Evolutionary conservation across 106 monocot genomes (phyloP).

Genomic region (Chionographis japonica): DNA sequence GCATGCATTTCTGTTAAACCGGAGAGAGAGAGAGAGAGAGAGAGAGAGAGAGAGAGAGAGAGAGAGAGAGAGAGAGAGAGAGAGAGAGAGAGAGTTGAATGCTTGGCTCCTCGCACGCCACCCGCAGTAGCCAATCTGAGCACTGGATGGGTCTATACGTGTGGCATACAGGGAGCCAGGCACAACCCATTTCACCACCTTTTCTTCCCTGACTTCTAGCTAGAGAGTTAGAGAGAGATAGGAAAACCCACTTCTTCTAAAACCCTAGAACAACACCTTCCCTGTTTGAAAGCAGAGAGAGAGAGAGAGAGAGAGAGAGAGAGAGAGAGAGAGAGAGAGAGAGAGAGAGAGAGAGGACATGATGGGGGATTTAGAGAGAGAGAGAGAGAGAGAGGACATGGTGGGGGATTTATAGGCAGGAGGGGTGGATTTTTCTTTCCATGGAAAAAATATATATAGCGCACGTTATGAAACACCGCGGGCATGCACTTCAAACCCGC

Average conservation of each 20-base stretch:
- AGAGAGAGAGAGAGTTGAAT: constrained; percentile 15
- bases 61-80: too few relatives aligned
- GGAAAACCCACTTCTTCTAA: too few relatives aligned
- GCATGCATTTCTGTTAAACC: not conserved
- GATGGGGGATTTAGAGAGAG: constrained; percentile 38
- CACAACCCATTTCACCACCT: constrained; percentile 38
- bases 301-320: constrained; percentile 13
- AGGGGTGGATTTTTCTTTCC: not conserved
- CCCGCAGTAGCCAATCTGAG: constrained; percentile 39
- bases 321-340: constrained; percentile 6
- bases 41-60: too few relatives aligned
- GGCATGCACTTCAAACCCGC: not conserved
- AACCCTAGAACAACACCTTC: too few relatives aligned
- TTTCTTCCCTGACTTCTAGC: not conserved
- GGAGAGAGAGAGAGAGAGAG: constrained; percentile 2
- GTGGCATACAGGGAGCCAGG: constrained; percentile 94
- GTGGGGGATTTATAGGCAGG: constrained; percentile 32
- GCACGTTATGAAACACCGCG: not conserved
- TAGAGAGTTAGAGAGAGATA: not conserved
- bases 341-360: not conserved
- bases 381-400: constrained; percentile 6
- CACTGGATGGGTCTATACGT: constrained; percentile 30
- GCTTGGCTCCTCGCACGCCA: constrained; percentile 93
- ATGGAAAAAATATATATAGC: constrained; percentile 2
- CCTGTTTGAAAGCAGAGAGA: constrained; percentile 1